Conservation (phyloP, 192 early-diverging fungal genomes). For the Endogone sp. region DNA sequence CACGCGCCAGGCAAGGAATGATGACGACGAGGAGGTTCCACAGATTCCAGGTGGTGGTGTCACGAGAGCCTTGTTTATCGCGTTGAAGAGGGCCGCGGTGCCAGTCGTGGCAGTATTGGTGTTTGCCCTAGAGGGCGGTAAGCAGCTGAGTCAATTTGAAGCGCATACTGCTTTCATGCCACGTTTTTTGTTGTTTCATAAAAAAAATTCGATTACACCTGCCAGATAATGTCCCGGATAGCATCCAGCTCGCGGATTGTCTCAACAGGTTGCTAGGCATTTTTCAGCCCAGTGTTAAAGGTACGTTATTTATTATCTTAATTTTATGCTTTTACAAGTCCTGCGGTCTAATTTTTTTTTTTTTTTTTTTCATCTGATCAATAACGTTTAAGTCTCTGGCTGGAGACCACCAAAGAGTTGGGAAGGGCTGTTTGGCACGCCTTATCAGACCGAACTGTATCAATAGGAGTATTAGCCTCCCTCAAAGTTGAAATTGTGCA, state of each 20-base stretch:
- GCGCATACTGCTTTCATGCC: neutral
- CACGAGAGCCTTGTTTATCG: conserved; percentile 45
- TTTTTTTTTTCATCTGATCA: no score
- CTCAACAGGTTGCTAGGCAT: conserved; percentile 26
- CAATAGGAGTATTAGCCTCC: no score
- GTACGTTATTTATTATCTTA: no score
- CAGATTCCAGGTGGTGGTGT: conserved; percentile 57
- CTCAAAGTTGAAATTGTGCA: no score
- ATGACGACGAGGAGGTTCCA: conserved; percentile 28
- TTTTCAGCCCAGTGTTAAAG: conserved; percentile 12
- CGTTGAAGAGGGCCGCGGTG: conserved; percentile 34
- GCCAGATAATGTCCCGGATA: conserved; percentile 68
- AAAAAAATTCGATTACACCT: no score
- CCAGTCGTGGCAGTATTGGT: conserved; percentile 44
- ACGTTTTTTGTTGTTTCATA: neutral
- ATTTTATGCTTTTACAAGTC: no score
- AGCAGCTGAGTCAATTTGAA: neutral
- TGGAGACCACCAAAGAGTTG: conserved; percentile 53
- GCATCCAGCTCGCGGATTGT: conserved; percentile 56
- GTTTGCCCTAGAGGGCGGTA: conserved; percentile 68
- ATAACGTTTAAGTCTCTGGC: conserved; percentile 1
- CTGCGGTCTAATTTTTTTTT: no score
- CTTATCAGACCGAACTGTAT: conserved; percentile 48
- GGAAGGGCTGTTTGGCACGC: conserved; percentile 48
- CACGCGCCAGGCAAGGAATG: conserved; percentile 8